These are phyloP conservation scores for Purshia tridentata DNA, from an alignment of 306 rosid genomes.

Conservation along the genomic window DNA sequence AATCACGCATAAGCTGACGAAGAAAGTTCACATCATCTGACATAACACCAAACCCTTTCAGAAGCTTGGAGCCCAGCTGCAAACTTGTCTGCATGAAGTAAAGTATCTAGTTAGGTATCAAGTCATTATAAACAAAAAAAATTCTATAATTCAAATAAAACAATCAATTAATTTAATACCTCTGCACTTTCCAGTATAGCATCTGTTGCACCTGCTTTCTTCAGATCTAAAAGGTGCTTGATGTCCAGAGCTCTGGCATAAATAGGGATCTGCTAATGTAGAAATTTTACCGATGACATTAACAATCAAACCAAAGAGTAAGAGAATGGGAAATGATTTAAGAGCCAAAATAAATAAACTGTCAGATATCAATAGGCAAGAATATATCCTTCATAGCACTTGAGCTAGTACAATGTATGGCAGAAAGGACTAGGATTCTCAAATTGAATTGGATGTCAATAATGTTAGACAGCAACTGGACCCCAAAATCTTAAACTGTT, in stretches of 20 bases:
- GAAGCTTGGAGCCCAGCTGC: slow-evolving; percentile 93
- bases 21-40: slow-evolving; percentile 92
- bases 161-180: slow-evolving; percentile 38
- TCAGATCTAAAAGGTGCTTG: slow-evolving; percentile 80
- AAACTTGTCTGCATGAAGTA: slow-evolving; percentile 79
- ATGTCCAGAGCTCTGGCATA: slow-evolving; percentile 91
- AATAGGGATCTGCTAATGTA: slow-evolving; percentile 69
- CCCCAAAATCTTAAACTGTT: too few relatives aligned
- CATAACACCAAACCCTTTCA: slow-evolving; percentile 94
- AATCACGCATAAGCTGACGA: slow-evolving; percentile 77
- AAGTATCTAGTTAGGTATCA: slow-evolving; percentile 18
- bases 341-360: not conserved
- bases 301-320: slow-evolving; percentile 24
- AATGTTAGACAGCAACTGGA: too few relatives aligned
- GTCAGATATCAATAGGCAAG: not conserved
- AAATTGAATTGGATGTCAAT: not conserved
- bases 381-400: slow-evolving; percentile 2
- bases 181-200: slow-evolving; percentile 90
- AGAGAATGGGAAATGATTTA: not conserved
- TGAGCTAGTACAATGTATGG: not conserved
- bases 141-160: slow-evolving; percentile 11
- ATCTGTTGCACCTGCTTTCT: slow-evolving; percentile 91
- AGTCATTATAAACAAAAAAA: not conserved
- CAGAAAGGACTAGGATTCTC: not conserved
- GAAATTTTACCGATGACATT: slow-evolving; percentile 27